These are phyloP conservation scores for Penium margaritaceum DNA, from an alignment of 139 green algal species.

Conservation along the genomic window DNA sequence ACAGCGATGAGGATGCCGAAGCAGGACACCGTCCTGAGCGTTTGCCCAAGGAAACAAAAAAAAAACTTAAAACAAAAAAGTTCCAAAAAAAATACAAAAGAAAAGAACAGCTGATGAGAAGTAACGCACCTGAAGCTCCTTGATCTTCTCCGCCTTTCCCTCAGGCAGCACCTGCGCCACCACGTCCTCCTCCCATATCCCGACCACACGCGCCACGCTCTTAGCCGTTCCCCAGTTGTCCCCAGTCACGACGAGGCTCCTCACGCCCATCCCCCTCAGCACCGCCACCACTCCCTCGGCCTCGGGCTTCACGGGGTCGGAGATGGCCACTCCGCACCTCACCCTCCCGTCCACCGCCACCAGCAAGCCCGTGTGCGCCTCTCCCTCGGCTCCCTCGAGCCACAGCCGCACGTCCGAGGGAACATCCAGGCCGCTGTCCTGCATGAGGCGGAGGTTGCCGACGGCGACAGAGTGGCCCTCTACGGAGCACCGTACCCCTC, in stretches of 20 bases:
- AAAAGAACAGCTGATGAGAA: too few species aligned
- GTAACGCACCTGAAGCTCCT: too few species aligned
- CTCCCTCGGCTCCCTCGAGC: conserved; percentile 40
- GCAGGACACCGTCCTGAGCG: too few species aligned
- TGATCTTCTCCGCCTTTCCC: conserved; percentile 66
- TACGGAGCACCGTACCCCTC: too few species aligned
- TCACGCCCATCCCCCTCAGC: conserved; percentile 54
- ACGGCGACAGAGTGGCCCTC: too few species aligned
- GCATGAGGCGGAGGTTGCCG: too few species aligned
- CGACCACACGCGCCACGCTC: conserved; percentile 55
- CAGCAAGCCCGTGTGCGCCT: conserved; percentile 62
- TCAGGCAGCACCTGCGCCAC: conserved; percentile 63
- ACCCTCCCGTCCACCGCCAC: conserved; percentile 57
- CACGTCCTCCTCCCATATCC: conserved; percentile 24
- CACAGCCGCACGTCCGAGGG: conserved; percentile 30
- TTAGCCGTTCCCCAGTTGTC: conserved; percentile 79
- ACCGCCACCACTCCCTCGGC: conserved; percentile 67
- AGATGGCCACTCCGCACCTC: conserved; percentile 64
- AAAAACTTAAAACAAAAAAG: too few species aligned
- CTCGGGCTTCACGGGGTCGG: conserved; percentile 85
- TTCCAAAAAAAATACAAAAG: too few species aligned
- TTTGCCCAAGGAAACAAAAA: too few species aligned
- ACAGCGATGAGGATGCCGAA: too few species aligned
- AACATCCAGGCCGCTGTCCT: too few species aligned
- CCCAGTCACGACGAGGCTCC: conserved; percentile 64